phyloP scores from a whole-genome alignment of 495 filamentous ascomycete genomes.

The Aspergillus funiculosus region DNA sequence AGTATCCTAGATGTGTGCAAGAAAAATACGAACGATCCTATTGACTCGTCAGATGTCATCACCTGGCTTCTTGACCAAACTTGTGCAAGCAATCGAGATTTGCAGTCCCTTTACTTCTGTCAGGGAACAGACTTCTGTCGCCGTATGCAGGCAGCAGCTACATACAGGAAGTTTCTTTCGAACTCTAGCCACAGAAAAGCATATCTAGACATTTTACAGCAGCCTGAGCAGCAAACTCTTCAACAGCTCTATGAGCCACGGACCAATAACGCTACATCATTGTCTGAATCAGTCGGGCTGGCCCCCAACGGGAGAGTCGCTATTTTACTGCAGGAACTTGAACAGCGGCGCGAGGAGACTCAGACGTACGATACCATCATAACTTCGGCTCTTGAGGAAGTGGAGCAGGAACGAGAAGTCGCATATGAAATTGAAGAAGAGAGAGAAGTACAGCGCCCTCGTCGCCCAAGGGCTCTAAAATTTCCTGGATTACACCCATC shows the following conservation, averaged over 20 bases:
- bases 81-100: conserved; percentile 48
- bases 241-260: conserved; percentile 41
- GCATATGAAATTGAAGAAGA: conserved; percentile 25
- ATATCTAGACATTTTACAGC: conserved; percentile 35
- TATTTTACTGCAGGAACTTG: conserved; percentile 21
- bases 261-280: conserved; percentile 12
- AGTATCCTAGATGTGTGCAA: conserved; percentile 37
- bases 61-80: conserved; percentile 58
- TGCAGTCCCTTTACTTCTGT: conserved; percentile 50
- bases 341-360: conserved; percentile 13
- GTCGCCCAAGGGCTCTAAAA: conserved; percentile 32
- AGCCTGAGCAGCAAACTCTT: conserved; percentile 41
- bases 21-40: not conserved
- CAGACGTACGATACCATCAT: conserved; percentile 3
- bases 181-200: conserved; percentile 24
- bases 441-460: conserved; percentile 31
- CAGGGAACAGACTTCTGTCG: conserved; percentile 54
- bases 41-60: conserved; percentile 49
- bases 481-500: conserved; percentile 33
- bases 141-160: conserved; percentile 22
- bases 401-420: conserved; percentile 47
- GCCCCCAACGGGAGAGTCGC: conserved; percentile 9
- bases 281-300: not conserved
- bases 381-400: conserved; percentile 43
- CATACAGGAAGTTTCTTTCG: conserved; percentile 27